These are phyloP conservation scores for Talaromyces thailandensis DNA, from an alignment of 495 filamentous ascomycete genomes.

Conservation along the genomic window DNA sequence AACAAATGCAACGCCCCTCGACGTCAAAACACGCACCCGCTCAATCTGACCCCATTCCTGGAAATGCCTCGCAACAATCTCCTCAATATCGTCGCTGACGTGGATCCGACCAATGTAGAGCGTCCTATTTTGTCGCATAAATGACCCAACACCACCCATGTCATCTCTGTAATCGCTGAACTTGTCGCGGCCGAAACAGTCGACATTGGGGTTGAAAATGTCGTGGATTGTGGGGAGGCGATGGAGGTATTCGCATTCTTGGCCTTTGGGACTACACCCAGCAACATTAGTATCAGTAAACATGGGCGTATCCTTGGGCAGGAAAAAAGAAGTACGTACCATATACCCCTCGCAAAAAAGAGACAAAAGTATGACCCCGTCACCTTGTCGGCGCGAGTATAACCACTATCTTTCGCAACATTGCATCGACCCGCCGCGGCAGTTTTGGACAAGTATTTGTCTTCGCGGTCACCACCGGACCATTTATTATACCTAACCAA, in stretches of 20 bases:
- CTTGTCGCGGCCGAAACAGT: conserved; percentile 90
- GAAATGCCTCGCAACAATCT: conserved; percentile 90
- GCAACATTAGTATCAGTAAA: conserved; percentile 47
- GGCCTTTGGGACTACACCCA: conserved; percentile 71
- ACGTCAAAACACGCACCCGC: conserved; percentile 81
- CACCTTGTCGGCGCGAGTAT: conserved; percentile 78
- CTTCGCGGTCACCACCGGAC: conserved; percentile 88
- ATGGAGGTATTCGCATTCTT: conserved; percentile 93
- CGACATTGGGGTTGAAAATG: conserved; percentile 79
- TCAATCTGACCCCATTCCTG: conserved; percentile 91
- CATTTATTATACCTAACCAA: conserved; percentile 68
- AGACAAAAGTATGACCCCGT: conserved; percentile 83
- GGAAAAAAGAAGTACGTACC: too few relatives aligned
- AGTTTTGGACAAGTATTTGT: conserved; percentile 71
- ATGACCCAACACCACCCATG: conserved; percentile 91
- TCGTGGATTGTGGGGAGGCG: conserved; percentile 75
- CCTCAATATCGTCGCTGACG: conserved; percentile 95
- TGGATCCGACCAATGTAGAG: conserved; percentile 90
- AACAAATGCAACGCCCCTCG: conserved; percentile 81
- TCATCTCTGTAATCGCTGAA: conserved; percentile 83
- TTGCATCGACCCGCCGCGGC: conserved; percentile 74
- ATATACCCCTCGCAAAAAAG: conserved; percentile 77
- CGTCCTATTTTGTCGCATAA: conserved; percentile 85
- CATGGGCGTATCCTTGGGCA: too few relatives aligned
- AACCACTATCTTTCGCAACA: conserved; percentile 72